Evolutionary conservation across 148 eudicot species (phyloP).

Genomic region (Fallopia convolvulus): DNA sequence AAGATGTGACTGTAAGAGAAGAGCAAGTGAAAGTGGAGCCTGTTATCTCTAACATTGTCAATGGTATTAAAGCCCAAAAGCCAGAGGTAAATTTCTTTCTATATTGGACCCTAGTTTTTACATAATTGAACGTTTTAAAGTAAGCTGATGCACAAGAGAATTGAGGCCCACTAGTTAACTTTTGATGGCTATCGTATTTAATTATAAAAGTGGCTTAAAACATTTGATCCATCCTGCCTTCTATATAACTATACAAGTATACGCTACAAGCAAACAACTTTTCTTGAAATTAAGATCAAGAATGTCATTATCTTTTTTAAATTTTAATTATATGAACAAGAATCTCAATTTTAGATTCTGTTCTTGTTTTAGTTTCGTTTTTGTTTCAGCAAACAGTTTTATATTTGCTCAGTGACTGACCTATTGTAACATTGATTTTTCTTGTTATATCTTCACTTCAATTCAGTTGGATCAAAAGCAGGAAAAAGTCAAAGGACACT

Average conservation of each 20-base stretch:
- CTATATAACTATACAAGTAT: not conserved
- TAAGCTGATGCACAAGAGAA: not conserved
- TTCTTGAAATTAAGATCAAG: not conserved
- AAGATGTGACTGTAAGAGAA: not conserved
- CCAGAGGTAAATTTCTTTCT: not conserved
- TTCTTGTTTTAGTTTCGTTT: not conserved
- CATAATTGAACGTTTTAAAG: not conserved
- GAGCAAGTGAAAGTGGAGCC: not conserved
- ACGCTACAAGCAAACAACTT: no score
- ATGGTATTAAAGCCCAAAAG: not conserved
- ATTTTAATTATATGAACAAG: not conserved
- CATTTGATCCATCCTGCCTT: not conserved
- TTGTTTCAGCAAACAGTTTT: not conserved
- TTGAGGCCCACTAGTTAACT: not conserved
- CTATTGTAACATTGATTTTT: not conserved
- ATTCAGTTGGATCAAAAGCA: conserved; percentile 12
- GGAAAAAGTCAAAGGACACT: not conserved
- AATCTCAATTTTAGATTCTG: no score
- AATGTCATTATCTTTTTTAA: not conserved
- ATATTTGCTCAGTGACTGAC: not conserved
- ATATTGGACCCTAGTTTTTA: not conserved
- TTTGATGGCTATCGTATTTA: not conserved
- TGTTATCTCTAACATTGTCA: not conserved
- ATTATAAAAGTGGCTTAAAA: not conserved
- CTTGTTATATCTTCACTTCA: not conserved